A percentile compares a stretch with the other conserved stretches of the same genome.
Evolutionary conservation across 139 green algal species (phyloP).

Genomic region (Chlorella sp.): DNA sequence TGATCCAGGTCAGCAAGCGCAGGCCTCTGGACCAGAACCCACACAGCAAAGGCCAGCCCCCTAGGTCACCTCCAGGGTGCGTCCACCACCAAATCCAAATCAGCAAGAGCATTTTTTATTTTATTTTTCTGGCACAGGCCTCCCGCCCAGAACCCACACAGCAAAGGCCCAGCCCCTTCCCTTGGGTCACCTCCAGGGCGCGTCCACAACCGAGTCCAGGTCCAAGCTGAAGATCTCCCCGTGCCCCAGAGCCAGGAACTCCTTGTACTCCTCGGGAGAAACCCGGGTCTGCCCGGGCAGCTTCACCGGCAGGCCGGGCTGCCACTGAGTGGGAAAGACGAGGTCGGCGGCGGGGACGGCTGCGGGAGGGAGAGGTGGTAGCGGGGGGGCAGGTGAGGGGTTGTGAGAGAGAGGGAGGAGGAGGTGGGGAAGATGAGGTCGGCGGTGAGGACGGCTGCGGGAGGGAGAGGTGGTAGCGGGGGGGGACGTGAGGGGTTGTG

Average conservation of each 20-base stretch:
- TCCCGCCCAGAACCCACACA: no score
- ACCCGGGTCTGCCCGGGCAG: constrained; percentile 69
- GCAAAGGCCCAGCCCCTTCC: no score
- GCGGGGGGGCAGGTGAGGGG: not conserved
- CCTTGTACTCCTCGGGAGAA: constrained; percentile 85
- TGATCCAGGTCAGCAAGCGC: no score
- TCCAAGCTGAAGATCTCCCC: constrained; percentile 90
- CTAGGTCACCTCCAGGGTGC: no score
- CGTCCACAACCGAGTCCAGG: constrained; percentile 78
- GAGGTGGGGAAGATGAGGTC: not conserved
- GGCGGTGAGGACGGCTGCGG: no score
- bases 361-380: not conserved
- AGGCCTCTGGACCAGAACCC: no score
- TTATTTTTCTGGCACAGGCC: no score
- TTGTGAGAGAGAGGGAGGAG: not conserved
- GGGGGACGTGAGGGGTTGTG: no score
- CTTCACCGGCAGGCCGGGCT: constrained; percentile 70
- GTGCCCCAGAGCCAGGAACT: constrained; percentile 90
- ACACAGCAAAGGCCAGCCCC: no score
- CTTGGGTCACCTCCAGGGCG: constrained; percentile 62
- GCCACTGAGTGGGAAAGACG: constrained; percentile 66
- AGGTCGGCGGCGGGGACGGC: constrained; percentile 38
- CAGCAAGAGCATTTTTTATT: no score
- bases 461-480: no score
- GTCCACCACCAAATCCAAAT: no score